A percentile compares a stretch with the other conserved stretches of the same genome.
These are phyloP conservation scores for Physcia stellaris DNA, from an alignment of 495 filamentous ascomycete species.

Conservation along the genomic window DNA sequence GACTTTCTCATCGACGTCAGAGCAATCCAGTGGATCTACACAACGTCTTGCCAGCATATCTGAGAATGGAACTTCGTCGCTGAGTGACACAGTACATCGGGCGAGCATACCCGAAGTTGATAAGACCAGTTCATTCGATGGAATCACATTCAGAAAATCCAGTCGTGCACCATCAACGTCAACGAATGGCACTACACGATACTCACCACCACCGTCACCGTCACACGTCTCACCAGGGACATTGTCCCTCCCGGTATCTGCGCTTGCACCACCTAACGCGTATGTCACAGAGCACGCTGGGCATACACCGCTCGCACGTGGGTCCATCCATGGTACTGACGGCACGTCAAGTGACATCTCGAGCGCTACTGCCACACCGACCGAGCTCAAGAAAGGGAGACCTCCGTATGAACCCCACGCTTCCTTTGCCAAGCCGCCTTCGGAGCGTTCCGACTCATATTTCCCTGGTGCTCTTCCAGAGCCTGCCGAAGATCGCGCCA, in stretches of 20 bases:
- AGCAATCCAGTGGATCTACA: too few relatives aligned
- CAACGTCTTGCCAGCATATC: too few relatives aligned
- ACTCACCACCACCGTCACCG: slow-evolving; percentile 4
- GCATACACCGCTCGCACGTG: slow-evolving; percentile 12
- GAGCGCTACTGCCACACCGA: slow-evolving; percentile 4
- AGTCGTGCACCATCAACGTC: background rate
- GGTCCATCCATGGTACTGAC: slow-evolving; percentile 6
- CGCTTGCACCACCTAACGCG: slow-evolving; percentile 1
- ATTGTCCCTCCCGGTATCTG: background rate
- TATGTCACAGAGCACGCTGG: slow-evolving; percentile 11
- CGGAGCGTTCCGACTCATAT: slow-evolving; percentile 15
- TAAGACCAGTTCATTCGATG: slow-evolving; percentile 11
- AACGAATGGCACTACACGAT: slow-evolving; percentile 5
- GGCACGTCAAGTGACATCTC: slow-evolving; percentile 2
- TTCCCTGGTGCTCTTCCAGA: slow-evolving; percentile 3
- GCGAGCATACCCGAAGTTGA: background rate
- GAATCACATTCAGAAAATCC: slow-evolving; percentile 12
- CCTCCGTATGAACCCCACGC: slow-evolving; percentile 5
- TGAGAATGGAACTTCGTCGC: too few relatives aligned
- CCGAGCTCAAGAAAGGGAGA: slow-evolving; percentile 2
- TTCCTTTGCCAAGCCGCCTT: slow-evolving; percentile 4
- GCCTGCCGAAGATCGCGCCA: slow-evolving; percentile 9
- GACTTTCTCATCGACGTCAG: too few relatives aligned
- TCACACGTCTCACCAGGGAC: slow-evolving; percentile 2
- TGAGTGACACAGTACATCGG: too few relatives aligned